phyloP scores from a whole-genome alignment of 2,329 filamentous ascomycete genomes.

The Claviceps cyperi region DNA sequence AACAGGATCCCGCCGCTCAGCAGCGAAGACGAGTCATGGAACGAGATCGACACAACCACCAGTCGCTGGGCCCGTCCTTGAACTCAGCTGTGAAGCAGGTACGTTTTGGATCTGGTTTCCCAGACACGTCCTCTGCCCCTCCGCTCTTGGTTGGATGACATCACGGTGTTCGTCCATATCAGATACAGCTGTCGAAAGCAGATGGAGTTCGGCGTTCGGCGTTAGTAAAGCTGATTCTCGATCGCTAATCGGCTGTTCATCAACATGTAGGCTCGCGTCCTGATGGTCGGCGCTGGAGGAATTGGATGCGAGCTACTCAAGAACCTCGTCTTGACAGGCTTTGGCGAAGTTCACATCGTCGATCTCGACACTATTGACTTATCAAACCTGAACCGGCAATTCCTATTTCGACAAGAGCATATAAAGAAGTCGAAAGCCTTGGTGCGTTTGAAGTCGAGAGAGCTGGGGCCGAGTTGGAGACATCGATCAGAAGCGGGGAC shows the following conservation, averaged over 20 bases:
- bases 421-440: slow-evolving; percentile 95
- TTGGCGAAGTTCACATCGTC: slow-evolving; percentile 85
- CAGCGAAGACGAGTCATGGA: slow-evolving; percentile 15
- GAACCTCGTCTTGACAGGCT: slow-evolving; percentile 83
- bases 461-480: background rate
- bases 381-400: slow-evolving; percentile 94
- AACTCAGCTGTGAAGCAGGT: slow-evolving; percentile 58
- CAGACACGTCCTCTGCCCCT: background rate
- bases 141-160: background rate
- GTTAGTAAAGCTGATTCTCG: background rate
- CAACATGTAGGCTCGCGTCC: slow-evolving; percentile 53
- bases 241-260: background rate
- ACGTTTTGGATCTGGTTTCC: slow-evolving; percentile 15
- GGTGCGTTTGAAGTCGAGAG: slow-evolving; percentile 34
- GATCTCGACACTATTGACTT: slow-evolving; percentile 97
- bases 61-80: slow-evolving; percentile 52
- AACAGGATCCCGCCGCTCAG: slow-evolving; percentile 10
- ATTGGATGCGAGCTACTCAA: slow-evolving; percentile 97
- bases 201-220: background rate
- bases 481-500: background rate
- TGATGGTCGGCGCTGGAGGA: slow-evolving; percentile 91
- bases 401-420: slow-evolving; percentile 89
- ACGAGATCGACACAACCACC: slow-evolving; percentile 43
- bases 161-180: background rate
- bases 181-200: background rate